These are phyloP conservation scores for Begonia loranthoides DNA, from an alignment of 306 rosid genomes.

Conservation along the genomic window DNA sequence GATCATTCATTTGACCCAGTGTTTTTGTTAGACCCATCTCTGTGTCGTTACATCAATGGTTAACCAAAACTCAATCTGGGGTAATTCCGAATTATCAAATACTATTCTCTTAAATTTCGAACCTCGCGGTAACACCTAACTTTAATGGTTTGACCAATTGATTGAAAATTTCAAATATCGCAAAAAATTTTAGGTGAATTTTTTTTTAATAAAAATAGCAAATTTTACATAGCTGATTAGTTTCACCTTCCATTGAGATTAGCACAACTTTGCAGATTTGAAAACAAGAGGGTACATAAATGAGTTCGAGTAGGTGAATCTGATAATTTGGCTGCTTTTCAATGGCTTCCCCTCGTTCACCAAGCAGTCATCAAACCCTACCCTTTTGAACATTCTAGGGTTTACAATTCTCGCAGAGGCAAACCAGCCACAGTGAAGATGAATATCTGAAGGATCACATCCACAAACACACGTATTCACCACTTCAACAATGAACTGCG, in stretches of 20 bases:
- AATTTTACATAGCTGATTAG: too few species aligned
- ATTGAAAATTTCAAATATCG: too few species aligned
- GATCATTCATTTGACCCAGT: too few species aligned
- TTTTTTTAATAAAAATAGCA: too few species aligned
- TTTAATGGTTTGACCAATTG: too few species aligned
- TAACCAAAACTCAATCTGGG: too few species aligned
- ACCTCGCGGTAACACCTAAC: too few species aligned
- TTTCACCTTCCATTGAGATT: conserved; percentile 1
- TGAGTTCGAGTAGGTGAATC: conserved; percentile 54
- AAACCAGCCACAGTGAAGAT: conserved; percentile 68
- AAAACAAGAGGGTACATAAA: conserved; percentile 46
- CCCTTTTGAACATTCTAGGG: conserved; percentile 46
- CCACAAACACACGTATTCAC: conserved; percentile 49
- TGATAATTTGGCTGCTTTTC: conserved; percentile 25
- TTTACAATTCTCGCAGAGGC: conserved; percentile 48
- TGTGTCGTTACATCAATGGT: too few species aligned
- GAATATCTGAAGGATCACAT: conserved; percentile 43
- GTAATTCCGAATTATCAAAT: too few species aligned
- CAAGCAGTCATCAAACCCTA: conserved; percentile 51
- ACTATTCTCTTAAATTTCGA: too few species aligned
- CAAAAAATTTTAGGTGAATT: too few species aligned
- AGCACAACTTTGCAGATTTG: conserved; percentile 48
- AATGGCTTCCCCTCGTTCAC: conserved; percentile 49
- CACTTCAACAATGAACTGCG: conserved; percentile 44
- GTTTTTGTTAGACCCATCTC: too few species aligned